Evolutionary conservation across 306 rosid genomes (phyloP).

Genomic region (Pyrus communis): DNA sequence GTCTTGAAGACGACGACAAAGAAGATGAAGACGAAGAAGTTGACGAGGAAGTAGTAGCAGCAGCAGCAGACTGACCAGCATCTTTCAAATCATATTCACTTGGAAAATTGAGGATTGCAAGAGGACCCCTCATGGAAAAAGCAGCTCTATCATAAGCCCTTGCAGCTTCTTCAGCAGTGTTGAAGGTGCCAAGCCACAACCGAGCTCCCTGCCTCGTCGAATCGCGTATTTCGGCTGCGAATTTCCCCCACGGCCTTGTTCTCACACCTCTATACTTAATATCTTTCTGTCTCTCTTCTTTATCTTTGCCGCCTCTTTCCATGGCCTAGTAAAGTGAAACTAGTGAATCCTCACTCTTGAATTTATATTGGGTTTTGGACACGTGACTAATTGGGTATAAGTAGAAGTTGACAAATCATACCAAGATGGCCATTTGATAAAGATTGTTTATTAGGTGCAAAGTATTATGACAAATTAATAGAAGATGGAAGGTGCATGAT

Average conservation of each 20-base stretch:
- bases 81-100: conserved; percentile 25
- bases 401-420: not conserved
- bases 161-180: conserved; percentile 55
- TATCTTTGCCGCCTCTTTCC: not conserved
- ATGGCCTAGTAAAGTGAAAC: not conserved
- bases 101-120: conserved; percentile 70
- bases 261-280: conserved; percentile 32
- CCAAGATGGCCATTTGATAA: not conserved
- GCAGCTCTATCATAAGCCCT: conserved; percentile 72
- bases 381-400: not conserved
- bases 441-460: not conserved
- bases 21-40: not conserved
- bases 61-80: not conserved
- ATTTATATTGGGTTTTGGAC: conserved; percentile 8
- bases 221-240: conserved; percentile 38
- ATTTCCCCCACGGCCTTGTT: conserved; percentile 33
- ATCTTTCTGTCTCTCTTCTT: not conserved
- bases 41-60: conserved; percentile 1
- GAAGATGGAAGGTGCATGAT: not conserved
- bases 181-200: conserved; percentile 68
- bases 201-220: conserved; percentile 33
- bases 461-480: not conserved
- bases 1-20: conserved; percentile 5
- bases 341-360: not conserved
- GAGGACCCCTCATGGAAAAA: conserved; percentile 51